phyloP scores from a whole-genome alignment of 2,329 filamentous ascomycete species.

The Calonectria montana region DNA sequence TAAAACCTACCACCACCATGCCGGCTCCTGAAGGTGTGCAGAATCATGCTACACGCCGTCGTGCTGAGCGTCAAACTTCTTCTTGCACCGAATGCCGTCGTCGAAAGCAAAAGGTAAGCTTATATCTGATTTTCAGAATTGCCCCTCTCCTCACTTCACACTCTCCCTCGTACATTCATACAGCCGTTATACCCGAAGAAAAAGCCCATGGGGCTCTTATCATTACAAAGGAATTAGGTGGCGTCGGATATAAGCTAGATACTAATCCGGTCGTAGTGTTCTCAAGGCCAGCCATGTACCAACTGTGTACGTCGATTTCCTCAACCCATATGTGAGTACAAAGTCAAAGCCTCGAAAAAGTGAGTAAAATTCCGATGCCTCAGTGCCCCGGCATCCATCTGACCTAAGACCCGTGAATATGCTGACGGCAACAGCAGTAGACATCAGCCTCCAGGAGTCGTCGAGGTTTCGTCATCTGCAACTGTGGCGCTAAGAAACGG shows the following conservation, averaged over 20 bases:
- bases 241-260: not conserved
- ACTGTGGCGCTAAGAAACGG: slow-evolving; percentile 37
- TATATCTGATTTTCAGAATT: not conserved
- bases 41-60: slow-evolving; percentile 34
- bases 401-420: too few species aligned
- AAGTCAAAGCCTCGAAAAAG: slow-evolving; percentile 39
- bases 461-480: slow-evolving; percentile 28
- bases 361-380: slow-evolving; percentile 14
- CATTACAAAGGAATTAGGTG: not conserved
- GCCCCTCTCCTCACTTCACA: not conserved
- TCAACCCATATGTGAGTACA: slow-evolving; percentile 62
- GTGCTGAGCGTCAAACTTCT: slow-evolving; percentile 47
- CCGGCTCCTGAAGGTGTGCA: slow-evolving; percentile 31
- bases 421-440: slow-evolving; percentile 19
- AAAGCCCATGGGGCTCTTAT: too few species aligned
- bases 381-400: too few species aligned
- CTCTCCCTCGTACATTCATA: not conserved
- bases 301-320: slow-evolving; percentile 66
- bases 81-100: slow-evolving; percentile 64
- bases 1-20: slow-evolving; percentile 23
- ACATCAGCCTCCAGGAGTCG: slow-evolving; percentile 4
- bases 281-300: slow-evolving; percentile 64
- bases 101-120: slow-evolving; percentile 62
- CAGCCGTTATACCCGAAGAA: not conserved
- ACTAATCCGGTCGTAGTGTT: slow-evolving; percentile 55